These are phyloP conservation scores for Chrysoporthe austroafricana DNA, from an alignment of 2,329 filamentous ascomycete species.

Conservation along the genomic window DNA sequence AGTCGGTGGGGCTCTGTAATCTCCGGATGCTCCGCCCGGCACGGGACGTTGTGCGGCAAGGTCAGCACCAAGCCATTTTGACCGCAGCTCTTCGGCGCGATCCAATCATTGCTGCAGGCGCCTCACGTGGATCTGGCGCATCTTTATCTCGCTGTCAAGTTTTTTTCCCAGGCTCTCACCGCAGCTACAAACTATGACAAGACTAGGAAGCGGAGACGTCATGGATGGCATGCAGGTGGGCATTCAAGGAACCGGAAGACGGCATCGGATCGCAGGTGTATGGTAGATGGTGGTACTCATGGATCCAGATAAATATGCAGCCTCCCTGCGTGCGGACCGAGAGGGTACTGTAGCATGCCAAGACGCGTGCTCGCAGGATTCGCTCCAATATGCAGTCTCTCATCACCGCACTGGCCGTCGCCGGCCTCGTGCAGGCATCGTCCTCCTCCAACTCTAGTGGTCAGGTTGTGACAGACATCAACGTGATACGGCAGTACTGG, in stretches of 20 bases:
- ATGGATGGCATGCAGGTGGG: conserved; percentile 6
- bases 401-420: neutral
- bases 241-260: neutral
- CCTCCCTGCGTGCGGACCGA: neutral
- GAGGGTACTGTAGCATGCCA: conserved; percentile 3
- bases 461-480: conserved; percentile 36
- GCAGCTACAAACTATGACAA: neutral
- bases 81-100: neutral
- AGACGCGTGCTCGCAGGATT: neutral
- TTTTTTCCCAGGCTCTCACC: neutral
- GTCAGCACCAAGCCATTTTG: neutral
- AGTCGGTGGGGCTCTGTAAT: neutral
- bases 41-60: neutral
- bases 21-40: neutral
- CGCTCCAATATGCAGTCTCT: conserved; percentile 5
- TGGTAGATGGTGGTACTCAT: neutral
- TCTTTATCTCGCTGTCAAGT: conserved; percentile 6
- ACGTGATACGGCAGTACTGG: conserved; percentile 42
- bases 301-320: neutral
- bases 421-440: conserved; percentile 4
- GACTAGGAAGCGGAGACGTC: conserved; percentile 9
- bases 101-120: conserved; percentile 1
- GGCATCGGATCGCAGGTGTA: neutral
- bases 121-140: neutral
- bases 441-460: conserved; percentile 8